phyloP scores from a whole-genome alignment of 345 rosid species.

The Eucalyptus pauciflora region DNA sequence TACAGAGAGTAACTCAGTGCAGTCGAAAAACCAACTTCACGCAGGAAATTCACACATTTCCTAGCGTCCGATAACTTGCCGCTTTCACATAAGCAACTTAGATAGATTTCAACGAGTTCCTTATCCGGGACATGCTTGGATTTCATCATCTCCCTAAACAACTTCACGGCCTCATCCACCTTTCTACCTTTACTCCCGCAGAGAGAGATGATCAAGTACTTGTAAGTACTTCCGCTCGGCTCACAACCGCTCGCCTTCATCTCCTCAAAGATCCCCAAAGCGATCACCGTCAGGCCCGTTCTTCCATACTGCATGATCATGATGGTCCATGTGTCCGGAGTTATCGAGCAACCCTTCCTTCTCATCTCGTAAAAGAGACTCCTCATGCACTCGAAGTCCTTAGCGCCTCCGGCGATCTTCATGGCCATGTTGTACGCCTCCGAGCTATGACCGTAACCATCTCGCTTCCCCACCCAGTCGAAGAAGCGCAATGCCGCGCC shows the following conservation, averaged over 20 bases:
- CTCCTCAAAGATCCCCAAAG: conserved; percentile 47
- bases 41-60: conserved; percentile 28
- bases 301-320: conserved; percentile 87
- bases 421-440: conserved; percentile 88
- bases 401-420: conserved; percentile 68
- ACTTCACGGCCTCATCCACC: conserved; percentile 42
- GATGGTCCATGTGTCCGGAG: conserved; percentile 77
- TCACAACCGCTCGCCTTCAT: conserved; percentile 44
- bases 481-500: conserved; percentile 54
- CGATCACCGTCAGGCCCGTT: conserved; percentile 68
- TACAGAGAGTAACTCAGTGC: conserved; percentile 44
- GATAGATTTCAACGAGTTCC: conserved; percentile 47
- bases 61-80: conserved; percentile 37
- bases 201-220: conserved; percentile 55
- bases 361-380: conserved; percentile 67
- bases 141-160: conserved; percentile 57
- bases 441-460: conserved; percentile 46
- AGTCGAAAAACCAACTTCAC: conserved; percentile 42
- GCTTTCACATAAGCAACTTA: conserved; percentile 57
- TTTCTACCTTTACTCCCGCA: conserved; percentile 67
- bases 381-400: conserved; percentile 82
- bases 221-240: conserved; percentile 53
- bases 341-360: conserved; percentile 43
- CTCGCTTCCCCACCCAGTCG: conserved; percentile 59
- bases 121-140: conserved; percentile 44